Base-by-base conservation (phyloP, 1,284 basidiomycete species). In the Melampsora americana region DNA sequence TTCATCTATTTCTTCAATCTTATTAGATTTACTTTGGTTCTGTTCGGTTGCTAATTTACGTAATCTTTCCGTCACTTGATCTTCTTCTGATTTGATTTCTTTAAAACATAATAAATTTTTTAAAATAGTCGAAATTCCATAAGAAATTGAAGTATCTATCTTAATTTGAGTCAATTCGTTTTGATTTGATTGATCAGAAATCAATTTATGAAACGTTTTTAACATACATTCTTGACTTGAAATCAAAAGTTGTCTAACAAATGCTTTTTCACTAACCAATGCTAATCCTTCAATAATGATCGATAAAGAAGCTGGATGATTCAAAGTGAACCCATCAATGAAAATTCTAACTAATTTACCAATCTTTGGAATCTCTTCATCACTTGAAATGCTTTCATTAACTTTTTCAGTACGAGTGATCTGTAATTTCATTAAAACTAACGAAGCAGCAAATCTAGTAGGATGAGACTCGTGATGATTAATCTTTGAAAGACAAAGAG, bases 51-150 rank as follows among this genome's bases (percentile, higher is more conserved):
- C 69, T 77, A 66, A 16, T 68, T 78, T 71, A 64, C 74, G 76
- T n/a, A 66, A 64, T 79, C 67, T 79, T 71, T 39, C 79, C 77
- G 65, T 79, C 78, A 39, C 81, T 78, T 59, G 83, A 79, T 95
- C 89, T 81, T 95, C 92, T 69, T 90, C 88, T 0, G 87, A 89
- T 23, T 93, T 84, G 12, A 86, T 86, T 9, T 89, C 89, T 67
- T 86, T 88, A 80, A 90, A 90, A 9, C 86, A 84, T 60, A 88
- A 89, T 46, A 95, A 82, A 81, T 95, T 93, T 72, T 86, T 84
- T 64, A 92, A 86, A 75, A 94, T 89, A 64, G 88, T 86, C 35
- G 90, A 86, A 48, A 92, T 83, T 6, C 93, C 92, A 79, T 90
- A 96, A 35, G 64, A 62, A 16, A 66, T 56, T 9, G 62, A 73